Percentiles rank a stretch among this genome's conserved stretches.
Conservation (phyloP, 2,329 filamentous ascomycete genomes). For the Botrytis fragariae region DNA sequence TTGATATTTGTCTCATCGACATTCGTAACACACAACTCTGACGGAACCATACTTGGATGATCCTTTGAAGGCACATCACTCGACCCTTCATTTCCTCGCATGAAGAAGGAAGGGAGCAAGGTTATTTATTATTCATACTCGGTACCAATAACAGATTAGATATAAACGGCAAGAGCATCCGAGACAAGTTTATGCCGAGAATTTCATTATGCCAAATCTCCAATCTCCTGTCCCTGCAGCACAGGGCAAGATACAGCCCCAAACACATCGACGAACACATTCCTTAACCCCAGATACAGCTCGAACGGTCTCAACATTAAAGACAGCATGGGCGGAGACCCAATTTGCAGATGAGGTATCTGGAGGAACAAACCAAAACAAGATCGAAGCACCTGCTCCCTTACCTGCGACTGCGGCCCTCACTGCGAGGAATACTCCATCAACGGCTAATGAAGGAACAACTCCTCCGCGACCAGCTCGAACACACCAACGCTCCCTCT, state of each 20-base stretch:
- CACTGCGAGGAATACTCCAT: conserved; percentile 22
- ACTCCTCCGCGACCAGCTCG: conserved; percentile 24
- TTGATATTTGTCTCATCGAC: not conserved
- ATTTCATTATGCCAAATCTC: conserved; percentile 22
- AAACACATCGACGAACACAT: conserved; percentile 18
- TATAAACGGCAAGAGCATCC: conserved; percentile 26
- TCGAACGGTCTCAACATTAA: conserved; percentile 20
- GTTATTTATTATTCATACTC: conserved; percentile 14
- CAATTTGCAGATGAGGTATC: conserved; percentile 28
- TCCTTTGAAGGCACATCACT: conserved; percentile 2
- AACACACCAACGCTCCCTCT: conserved; percentile 31
- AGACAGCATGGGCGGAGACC: conserved; percentile 35
- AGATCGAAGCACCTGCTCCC: conserved; percentile 19
- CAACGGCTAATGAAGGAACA: conserved; percentile 24
- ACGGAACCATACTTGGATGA: not conserved
- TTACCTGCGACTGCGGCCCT: conserved; percentile 22
- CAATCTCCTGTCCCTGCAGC: conserved; percentile 19
- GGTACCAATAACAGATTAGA: conserved; percentile 9
- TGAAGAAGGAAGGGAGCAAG: conserved; percentile 16
- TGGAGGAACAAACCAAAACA: conserved; percentile 18
- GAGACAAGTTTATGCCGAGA: conserved; percentile 25
- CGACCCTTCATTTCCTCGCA: conserved; percentile 7
- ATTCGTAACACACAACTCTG: not conserved
- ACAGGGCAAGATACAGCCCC: conserved; percentile 19
- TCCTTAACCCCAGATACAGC: conserved; percentile 24